Evolutionary conservation across 169 alveolate species (phyloP), one percentile per base, ranked within the genome.

Genomic region (Cryptosporidium ubiquitum): DNA sequence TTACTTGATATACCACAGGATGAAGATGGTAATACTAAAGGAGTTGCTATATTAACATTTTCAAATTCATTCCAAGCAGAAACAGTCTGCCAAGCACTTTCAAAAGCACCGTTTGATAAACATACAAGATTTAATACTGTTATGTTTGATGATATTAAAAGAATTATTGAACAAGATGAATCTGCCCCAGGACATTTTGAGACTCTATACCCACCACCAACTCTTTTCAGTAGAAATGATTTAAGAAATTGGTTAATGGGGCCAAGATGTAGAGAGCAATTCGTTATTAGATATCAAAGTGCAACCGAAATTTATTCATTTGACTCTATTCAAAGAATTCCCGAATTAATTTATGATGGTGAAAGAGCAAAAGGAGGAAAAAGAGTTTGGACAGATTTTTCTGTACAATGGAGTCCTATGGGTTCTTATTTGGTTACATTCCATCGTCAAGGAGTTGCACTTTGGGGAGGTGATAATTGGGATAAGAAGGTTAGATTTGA

Each of bases 351-450:
- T 16, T 96, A 95, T 73, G 94, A 95, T 58, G 97, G 98, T 0
- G 97, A 95, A 33, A 86, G 95, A 68, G 97, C 98, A 9, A 93
- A 93, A 60, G 97, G 96, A 7, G 89, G 89, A 0, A 94, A 92
- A 66, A 71, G 95, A 1, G 94, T 94, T n/a, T 95, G 97, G 95
- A 95, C 98, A 1, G 96, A 95, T 49, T 94, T 93, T 70, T 93
- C 95, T 68, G 98, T 95, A 0, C 96, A 95, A 93, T 96, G 98
- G 98, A 95, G 98, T 40, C 94, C 96, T 23, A 95, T 93, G 75
- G 98, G 98, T 12, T 95, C 97, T 20, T 96, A 94, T 84, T 92
- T 96, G 51, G 97, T 95, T 16, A 94, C 96, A 35, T 96, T 95
- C 91, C 96, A 96, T 75, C 86, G 96, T 68, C 97, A 95, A 16